Evolutionary conservation across 352 stramenopile species (phyloP).

Genomic region (Phytophthora tubulina): DNA sequence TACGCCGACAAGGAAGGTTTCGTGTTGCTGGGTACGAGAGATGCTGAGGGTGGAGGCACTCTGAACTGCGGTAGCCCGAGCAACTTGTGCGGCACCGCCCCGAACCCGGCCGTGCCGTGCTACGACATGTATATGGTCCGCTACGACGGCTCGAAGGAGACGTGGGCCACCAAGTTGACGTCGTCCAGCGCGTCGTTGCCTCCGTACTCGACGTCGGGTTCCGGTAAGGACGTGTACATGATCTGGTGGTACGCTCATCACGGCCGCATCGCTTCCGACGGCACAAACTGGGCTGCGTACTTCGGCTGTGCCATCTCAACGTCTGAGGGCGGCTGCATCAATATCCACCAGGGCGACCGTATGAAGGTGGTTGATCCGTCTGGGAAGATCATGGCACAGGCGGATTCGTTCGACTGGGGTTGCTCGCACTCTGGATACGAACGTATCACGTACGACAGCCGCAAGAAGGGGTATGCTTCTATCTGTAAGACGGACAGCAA

Average conservation of each 20-base stretch:
- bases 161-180: slow-evolving; percentile 68
- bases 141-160: slow-evolving; percentile 57
- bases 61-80: slow-evolving; percentile 63
- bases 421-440: slow-evolving; percentile 74
- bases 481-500: slow-evolving; percentile 78
- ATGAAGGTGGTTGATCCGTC: slow-evolving; percentile 67
- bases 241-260: slow-evolving; percentile 78
- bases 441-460: slow-evolving; percentile 63
- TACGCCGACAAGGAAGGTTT: slow-evolving; percentile 64
- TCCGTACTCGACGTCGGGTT: slow-evolving; percentile 56
- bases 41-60: slow-evolving; percentile 56
- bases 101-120: slow-evolving; percentile 50
- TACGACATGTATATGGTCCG: slow-evolving; percentile 73
- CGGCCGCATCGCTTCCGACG: slow-evolving; percentile 63
- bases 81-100: slow-evolving; percentile 56
- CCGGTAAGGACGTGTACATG: slow-evolving; percentile 61
- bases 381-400: slow-evolving; percentile 44
- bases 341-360: slow-evolving; percentile 72
- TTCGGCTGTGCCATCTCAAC: slow-evolving; percentile 67
- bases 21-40: slow-evolving; percentile 59
- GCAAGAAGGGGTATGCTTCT: slow-evolving; percentile 50
- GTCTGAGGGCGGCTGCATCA: slow-evolving; percentile 63
- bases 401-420: slow-evolving; percentile 61
- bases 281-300: slow-evolving; percentile 70
- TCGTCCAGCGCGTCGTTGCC: slow-evolving; percentile 56